phyloP scores from a whole-genome alignment of 2,329 filamentous ascomycete species.

The Bretziella fagacearum region DNA sequence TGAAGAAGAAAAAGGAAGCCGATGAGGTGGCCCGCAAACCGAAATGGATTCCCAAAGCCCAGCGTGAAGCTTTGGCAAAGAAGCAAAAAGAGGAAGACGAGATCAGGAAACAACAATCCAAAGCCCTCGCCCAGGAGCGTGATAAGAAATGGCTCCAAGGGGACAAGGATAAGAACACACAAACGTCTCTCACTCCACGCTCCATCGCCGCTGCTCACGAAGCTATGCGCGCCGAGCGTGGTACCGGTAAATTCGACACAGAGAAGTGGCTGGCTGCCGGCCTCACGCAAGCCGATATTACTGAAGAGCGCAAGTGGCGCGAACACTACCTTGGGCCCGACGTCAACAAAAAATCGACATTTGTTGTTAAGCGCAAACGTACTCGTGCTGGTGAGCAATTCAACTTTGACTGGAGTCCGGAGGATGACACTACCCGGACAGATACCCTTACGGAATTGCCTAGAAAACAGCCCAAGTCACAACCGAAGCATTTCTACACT shows the following conservation, averaged over 20 bases:
- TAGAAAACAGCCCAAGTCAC: constrained; percentile 11
- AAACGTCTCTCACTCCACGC: background rate
- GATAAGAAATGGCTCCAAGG: constrained; percentile 14
- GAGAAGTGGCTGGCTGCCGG: constrained; percentile 14
- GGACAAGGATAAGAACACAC: constrained; percentile 3
- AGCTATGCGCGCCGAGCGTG: constrained; percentile 15
- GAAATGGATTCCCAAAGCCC: constrained; percentile 68
- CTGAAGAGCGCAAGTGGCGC: constrained; percentile 57
- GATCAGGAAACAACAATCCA: constrained; percentile 17
- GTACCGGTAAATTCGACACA: constrained; percentile 13
- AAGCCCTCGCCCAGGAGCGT: constrained; percentile 9
- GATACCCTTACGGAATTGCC: constrained; percentile 11
- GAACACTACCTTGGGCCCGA: constrained; percentile 85
- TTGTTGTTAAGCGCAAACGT: constrained; percentile 91
- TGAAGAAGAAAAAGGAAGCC: constrained; percentile 71
- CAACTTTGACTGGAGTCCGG: constrained; percentile 94
- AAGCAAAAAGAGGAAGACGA: constrained; percentile 57
- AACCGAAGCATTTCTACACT: constrained; percentile 52
- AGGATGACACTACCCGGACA: constrained; percentile 68
- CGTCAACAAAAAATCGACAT: constrained; percentile 63
- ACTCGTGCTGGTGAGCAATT: constrained; percentile 91
- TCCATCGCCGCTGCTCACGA: constrained; percentile 14
- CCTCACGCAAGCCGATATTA: constrained; percentile 31
- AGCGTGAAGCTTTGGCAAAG: constrained; percentile 63
- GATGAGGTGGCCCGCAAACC: constrained; percentile 75